Base-by-base conservation (phyloP, 257 asterid species). In the Prunella vulgaris region DNA sequence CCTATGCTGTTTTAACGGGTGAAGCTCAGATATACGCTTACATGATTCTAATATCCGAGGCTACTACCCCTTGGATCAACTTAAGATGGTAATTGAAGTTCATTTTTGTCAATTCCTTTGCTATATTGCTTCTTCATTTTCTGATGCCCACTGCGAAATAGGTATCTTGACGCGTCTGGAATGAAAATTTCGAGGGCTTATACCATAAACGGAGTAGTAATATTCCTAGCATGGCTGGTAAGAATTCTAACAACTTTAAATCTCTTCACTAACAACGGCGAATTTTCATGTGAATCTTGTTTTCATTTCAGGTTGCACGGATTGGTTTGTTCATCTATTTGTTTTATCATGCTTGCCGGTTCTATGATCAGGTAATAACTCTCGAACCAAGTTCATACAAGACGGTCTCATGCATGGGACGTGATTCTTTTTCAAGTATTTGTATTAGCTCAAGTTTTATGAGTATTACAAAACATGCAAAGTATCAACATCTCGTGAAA, bases 81-180 rank as follows among this genome's bases (percentile, higher is more conserved):
- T 74, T 92, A 72, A 88, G 98, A 92, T 92, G 98, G 98, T 89
- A 59, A 10, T 21, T 20, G 18, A 5, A 62, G 17, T 12, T 48
- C 54, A 3, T 9, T 1, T 40, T 14, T 18, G 4, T 0, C 5
- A 3, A 28, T 32, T 6, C 7, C 37, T 1, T 15, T 14, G 52
- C 49, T 68, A 18, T 51, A 14, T 58, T 54, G 57, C 46, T 14
- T 70, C 7, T 72, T 56, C 68, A 21, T 9, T 13, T 6, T 63
- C 38, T 69, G 35, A 73, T 52, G 18, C 13, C 33, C 7, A 6
- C 2, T 66, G 15, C 40, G 44, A 52, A 18, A 70, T 68, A 92
- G 98, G 98, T 92, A 87, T 75, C 96, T 92, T 15, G 96, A 92
- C 57, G 82, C 78, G 46, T 83, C 89, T 74, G 97, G 93, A 79